phyloP scores from a whole-genome alignment of 345 rosid genomes.

The Carallia brachiata region DNA sequence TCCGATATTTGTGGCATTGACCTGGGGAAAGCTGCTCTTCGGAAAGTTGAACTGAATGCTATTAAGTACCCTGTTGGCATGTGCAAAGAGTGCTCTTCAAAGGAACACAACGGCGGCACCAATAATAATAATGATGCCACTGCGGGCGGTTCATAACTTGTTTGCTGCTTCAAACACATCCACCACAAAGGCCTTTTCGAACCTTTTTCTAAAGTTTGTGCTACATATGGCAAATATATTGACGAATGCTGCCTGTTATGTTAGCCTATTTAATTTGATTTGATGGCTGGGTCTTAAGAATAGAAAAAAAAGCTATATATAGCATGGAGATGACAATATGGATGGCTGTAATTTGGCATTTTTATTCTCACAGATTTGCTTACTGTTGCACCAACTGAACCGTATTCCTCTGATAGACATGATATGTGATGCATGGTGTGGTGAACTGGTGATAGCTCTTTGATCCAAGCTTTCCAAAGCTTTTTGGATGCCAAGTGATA shows the following conservation, averaged over 20 bases:
- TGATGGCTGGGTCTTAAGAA: neutral
- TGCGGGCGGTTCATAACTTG: neutral
- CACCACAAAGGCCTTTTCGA: neutral
- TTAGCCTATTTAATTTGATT: neutral
- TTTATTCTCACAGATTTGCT: slow-evolving; percentile 2
- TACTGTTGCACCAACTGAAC: slow-evolving; percentile 16
- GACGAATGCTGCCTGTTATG: neutral
- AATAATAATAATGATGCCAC: slow-evolving; percentile 1
- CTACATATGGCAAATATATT: neutral
- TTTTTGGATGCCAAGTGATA: no score
- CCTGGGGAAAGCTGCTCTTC: slow-evolving; percentile 75
- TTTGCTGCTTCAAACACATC: neutral
- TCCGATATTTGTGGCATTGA: slow-evolving; percentile 82
- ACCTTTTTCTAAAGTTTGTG: neutral
- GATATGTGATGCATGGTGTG: slow-evolving; percentile 1
- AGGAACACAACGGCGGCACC: neutral
- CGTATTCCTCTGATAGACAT: slow-evolving; percentile 22
- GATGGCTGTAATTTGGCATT: neutral
- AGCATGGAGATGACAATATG: neutral
- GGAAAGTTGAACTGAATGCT: slow-evolving; percentile 76
- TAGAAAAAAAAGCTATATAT: neutral
- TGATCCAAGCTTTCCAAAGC: no score
- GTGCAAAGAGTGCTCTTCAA: slow-evolving; percentile 12
- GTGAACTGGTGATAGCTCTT: neutral
- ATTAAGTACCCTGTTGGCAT: slow-evolving; percentile 63